Evolutionary conservation across 768 basidiomycete genomes (phyloP).

Genomic region (Pholiota conissans): DNA sequence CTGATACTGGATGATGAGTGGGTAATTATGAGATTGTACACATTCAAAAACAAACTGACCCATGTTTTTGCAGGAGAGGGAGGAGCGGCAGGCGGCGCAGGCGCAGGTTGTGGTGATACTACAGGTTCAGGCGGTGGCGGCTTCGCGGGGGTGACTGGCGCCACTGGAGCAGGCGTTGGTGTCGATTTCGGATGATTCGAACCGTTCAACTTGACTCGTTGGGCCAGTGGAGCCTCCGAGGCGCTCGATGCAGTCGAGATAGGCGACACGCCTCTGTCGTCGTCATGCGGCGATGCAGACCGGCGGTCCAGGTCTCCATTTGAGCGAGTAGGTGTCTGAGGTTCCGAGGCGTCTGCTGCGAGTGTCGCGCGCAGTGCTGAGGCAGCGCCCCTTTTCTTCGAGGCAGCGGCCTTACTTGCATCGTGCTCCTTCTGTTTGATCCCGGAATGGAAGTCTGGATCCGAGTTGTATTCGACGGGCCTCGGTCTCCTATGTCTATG

Average conservation of each 20-base stretch:
- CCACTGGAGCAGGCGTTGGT: conserved; percentile 7
- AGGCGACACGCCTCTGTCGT: conserved; percentile 67
- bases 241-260: conserved; percentile 73
- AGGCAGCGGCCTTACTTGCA: conserved; percentile 42
- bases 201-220: conserved; percentile 60
- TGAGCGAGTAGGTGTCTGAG: conserved; percentile 51
- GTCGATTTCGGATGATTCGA: background rate
- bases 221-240: conserved; percentile 74
- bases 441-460: conserved; percentile 67
- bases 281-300: conserved; percentile 32
- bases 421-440: conserved; percentile 56
- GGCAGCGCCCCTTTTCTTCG: conserved; percentile 60
- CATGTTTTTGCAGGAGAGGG: conserved; percentile 32
- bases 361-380: conserved; percentile 49
- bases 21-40: no score
- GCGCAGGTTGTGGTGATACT: conserved; percentile 14
- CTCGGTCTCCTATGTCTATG: conserved; percentile 82
- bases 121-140: conserved; percentile 1
- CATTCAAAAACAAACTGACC: no score
- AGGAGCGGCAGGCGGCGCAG: conserved; percentile 10
- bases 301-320: conserved; percentile 32
- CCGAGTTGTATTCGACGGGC: conserved; percentile 78
- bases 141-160: conserved; percentile 14
- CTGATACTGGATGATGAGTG: conserved; percentile 23
- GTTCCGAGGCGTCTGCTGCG: conserved; percentile 40